Conservation (phyloP, 2,329 filamentous ascomycete species). For the Diplocarpon mali region DNA sequence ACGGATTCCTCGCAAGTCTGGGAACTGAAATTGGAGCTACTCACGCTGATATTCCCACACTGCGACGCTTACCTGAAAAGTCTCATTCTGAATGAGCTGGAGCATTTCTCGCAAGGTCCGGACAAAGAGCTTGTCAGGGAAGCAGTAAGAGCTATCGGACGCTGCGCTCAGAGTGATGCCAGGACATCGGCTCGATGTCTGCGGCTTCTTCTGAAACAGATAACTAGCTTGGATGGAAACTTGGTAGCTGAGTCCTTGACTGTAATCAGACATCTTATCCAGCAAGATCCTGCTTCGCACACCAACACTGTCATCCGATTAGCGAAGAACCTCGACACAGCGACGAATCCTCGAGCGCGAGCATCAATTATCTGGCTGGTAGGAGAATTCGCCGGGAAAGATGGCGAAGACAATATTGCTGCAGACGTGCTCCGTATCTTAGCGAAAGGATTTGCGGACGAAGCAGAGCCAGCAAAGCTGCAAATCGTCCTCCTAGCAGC, state of each 20-base stretch:
- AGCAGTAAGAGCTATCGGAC: conserved; percentile 82
- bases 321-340: conserved; percentile 82
- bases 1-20: conserved; percentile 74
- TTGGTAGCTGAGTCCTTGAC: conserved; percentile 88
- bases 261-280: conserved; percentile 90
- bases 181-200: conserved; percentile 68
- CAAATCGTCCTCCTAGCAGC: conserved; percentile 88
- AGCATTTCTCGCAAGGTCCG: conserved; percentile 74
- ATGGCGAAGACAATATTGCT: conserved; percentile 79
- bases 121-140: conserved; percentile 75
- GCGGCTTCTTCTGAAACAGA: conserved; percentile 71
- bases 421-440: conserved; percentile 85
- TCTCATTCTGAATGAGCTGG: conserved; percentile 81
- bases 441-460: conserved; percentile 71
- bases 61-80: conserved; percentile 66
- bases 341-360: conserved; percentile 75
- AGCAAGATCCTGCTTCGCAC: conserved; percentile 75
- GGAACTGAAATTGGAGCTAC: conserved; percentile 82
- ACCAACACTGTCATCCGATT: conserved; percentile 76
- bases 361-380: conserved; percentile 97
- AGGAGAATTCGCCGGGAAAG: conserved; percentile 77
- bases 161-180: conserved; percentile 73
- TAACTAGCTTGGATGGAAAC: conserved; percentile 76
- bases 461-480: conserved; percentile 76
- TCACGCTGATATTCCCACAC: conserved; percentile 85